Base-by-base conservation (phyloP, 192 early-diverging fungal species). In the Bifiguratus adelaidae region DNA sequence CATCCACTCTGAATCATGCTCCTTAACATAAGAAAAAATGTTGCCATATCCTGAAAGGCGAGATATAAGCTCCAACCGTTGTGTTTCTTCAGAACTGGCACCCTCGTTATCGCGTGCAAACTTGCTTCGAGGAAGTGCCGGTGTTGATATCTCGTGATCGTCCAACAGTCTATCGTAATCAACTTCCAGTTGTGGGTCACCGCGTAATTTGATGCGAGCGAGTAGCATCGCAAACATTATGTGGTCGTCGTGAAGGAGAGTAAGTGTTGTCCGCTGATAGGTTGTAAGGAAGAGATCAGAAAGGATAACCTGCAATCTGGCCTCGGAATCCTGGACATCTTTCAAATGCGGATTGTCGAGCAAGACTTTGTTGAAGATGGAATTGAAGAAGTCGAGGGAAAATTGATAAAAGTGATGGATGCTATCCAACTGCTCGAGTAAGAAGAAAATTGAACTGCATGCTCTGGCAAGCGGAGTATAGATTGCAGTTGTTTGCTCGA, bases 401-500 rank as follows among this genome's bases (percentile, higher is more conserved):
- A 99, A 96, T 71, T 95, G 94, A 66, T 99, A 99, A 67, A 96
- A 98, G 56, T 87, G 81, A 52, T 98, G 75, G 34, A 98, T 59
- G 30, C 74, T 62, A 42, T 83, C 72, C 30, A 99, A 70, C 50
- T 95, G 92, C 51, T 99, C 97, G 71, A 98, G 83, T n/a, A 82
- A 77, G 70, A 98, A 99, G 75, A 89, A 99, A 33, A 98, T 82
- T 2, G 86, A 81, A 47, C 89, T 85, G 69, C 91, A 93, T 7
- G 88, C 73, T 38, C 86, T 77, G 2, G 97, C 95, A 35, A 99
- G 56, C 7, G 94, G 92, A 7, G 90, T 88, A 55, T 94, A 99
- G 7, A 85, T 63, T 1, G 74, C 75, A 3, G 92, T 89, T 0
- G 91, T 92, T n/a, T 75, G 61, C 40, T 99, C 95, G 11, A 99